A percentile compares a stretch with the other conserved stretches of the same genome.
phyloP scores from a whole-genome alignment of 2,329 filamentous ascomycete species.

The Pyricularia sp. region DNA sequence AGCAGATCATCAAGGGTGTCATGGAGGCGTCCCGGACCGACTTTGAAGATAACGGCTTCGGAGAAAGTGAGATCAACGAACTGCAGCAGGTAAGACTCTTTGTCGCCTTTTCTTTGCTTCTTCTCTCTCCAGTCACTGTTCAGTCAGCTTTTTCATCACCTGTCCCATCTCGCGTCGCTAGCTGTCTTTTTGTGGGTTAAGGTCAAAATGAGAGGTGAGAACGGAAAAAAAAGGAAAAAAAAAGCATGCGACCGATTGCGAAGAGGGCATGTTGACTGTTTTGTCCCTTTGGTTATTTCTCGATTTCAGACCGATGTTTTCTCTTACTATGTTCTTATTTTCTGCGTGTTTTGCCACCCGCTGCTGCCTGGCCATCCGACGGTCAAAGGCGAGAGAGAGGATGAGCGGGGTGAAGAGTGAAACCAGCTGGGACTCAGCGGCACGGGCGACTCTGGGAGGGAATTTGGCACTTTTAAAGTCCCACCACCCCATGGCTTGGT shows the following conservation, averaged over 20 bases:
- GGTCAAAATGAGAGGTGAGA: neutral
- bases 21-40: slow-evolving; percentile 86
- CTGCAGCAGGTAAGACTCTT: slow-evolving; percentile 63
- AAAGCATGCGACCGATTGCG: neutral
- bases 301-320: neutral
- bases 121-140: neutral
- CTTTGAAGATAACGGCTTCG: slow-evolving; percentile 92
- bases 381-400: neutral
- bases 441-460: slow-evolving; percentile 6
- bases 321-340: neutral
- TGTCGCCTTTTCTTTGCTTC: slow-evolving; percentile 3
- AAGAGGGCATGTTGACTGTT: neutral
- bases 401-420: slow-evolving; percentile 2
- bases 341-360: slow-evolving; percentile 5
- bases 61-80: slow-evolving; percentile 74
- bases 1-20: slow-evolving; percentile 67
- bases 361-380: slow-evolving; percentile 4
- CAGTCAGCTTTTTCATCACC: neutral
- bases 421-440: slow-evolving; percentile 11
- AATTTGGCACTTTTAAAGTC: slow-evolving; percentile 35
- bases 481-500: slow-evolving; percentile 9
- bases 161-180: neutral
- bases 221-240: neutral
- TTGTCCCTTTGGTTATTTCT: neutral
- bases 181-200: neutral